phyloP scores from a whole-genome alignment of 352 stramenopile species.

The Plasmopara viticola region DNA sequence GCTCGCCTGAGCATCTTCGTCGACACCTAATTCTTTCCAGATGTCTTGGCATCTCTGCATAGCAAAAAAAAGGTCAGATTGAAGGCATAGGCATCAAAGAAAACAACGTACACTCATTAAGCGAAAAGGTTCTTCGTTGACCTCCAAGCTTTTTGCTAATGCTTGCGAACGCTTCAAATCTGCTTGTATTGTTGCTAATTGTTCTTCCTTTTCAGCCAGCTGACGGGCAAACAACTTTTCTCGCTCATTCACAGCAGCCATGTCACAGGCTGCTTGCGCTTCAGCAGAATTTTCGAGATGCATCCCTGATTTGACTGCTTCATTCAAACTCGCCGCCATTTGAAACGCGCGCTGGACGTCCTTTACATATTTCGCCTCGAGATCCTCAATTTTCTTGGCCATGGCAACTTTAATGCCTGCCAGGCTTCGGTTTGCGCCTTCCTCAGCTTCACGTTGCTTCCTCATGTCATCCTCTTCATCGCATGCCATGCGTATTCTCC shows the following conservation, averaged over 20 bases:
- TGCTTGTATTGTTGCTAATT: conserved; percentile 20
- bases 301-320: conserved; percentile 5
- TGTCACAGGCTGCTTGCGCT: conserved; percentile 10
- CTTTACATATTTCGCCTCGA: conserved; percentile 29
- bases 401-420: conserved; percentile 18
- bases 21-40: conserved; percentile 52
- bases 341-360: conserved; percentile 30
- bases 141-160: conserved; percentile 35
- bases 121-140: conserved; percentile 54
- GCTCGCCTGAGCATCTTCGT: conserved; percentile 38
- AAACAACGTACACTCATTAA: conserved; percentile 45
- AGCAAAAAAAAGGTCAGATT: neutral
- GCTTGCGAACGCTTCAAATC: conserved; percentile 31
- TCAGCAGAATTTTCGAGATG: conserved; percentile 12
- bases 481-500: conserved; percentile 34
- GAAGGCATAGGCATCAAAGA: neutral
- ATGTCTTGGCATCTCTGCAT: conserved; percentile 60
- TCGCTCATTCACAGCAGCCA: conserved; percentile 21
- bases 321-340: conserved; percentile 31
- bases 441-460: conserved; percentile 11
- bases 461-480: conserved; percentile 21
- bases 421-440: conserved; percentile 7
- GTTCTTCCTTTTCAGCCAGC: conserved; percentile 22
- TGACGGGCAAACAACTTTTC: conserved; percentile 18
- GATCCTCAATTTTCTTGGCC: conserved; percentile 19